These are phyloP conservation scores for Paratrypanosoma confusum DNA, from an alignment of 208 protist species.

Conservation along the genomic window DNA sequence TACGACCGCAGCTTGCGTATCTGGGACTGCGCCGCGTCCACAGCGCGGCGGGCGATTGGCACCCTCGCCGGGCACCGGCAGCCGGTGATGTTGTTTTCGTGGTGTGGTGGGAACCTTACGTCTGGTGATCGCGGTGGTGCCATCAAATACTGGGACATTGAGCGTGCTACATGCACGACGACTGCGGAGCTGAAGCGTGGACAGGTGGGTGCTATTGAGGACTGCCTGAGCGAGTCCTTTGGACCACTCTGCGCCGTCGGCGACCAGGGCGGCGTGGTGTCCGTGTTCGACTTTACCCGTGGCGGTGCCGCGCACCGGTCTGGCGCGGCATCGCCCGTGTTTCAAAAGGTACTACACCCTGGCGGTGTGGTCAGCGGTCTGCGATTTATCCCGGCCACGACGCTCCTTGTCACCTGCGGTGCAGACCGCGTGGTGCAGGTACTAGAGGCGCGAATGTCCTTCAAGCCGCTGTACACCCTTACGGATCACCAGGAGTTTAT, in stretches of 20 bases:
- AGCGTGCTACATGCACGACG: conserved; percentile 27
- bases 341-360: conserved; percentile 44
- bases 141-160: conserved; percentile 65
- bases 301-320: conserved; percentile 16
- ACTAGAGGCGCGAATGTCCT: conserved; percentile 50
- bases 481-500: conserved; percentile 71
- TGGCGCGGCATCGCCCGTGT: no score
- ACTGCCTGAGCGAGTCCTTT: conserved; percentile 20
- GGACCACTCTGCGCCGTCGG: conserved; percentile 44
- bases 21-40: conserved; percentile 39
- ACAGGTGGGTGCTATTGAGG: conserved; percentile 48
- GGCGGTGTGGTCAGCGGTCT: conserved; percentile 66
- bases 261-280: conserved; percentile 63
- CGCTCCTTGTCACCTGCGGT: conserved; percentile 61
- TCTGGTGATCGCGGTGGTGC: conserved; percentile 73
- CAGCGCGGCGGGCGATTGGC: conserved; percentile 25
- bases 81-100: conserved; percentile 71
- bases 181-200: conserved; percentile 54
- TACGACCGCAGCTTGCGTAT: conserved; percentile 79
- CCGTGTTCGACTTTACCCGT: conserved; percentile 44
- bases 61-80: conserved; percentile 60
- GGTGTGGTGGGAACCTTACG: conserved; percentile 39
- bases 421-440: conserved; percentile 61
- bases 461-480: conserved; percentile 27
- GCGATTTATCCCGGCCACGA: conserved; percentile 16